These are phyloP conservation scores for Macrolepiota fuliginosa DNA, from an alignment of 768 basidiomycete species.

Conservation along the genomic window DNA sequence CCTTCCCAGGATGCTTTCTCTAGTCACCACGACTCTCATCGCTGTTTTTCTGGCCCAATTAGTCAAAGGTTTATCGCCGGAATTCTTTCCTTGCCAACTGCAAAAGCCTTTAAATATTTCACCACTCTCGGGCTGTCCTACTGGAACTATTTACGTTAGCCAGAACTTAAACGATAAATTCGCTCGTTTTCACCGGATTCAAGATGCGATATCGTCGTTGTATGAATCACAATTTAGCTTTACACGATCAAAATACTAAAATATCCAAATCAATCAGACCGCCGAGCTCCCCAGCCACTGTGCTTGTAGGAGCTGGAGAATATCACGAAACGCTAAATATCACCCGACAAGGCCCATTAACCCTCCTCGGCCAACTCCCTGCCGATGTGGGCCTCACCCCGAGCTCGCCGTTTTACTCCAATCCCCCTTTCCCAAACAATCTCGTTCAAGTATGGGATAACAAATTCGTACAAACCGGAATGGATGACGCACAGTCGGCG, in stretches of 20 bases:
- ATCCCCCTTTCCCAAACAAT: slow-evolving; percentile 42
- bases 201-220: slow-evolving; percentile 57
- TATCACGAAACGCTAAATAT: slow-evolving; percentile 63
- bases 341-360: slow-evolving; percentile 50
- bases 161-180: slow-evolving; percentile 35
- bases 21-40: background rate
- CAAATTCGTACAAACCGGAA: slow-evolving; percentile 35
- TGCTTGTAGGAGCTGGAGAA: slow-evolving; percentile 56
- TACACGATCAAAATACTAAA: background rate
- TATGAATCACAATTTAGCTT: slow-evolving; percentile 22
- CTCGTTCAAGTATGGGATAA: slow-evolving; percentile 55
- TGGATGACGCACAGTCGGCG: slow-evolving; percentile 58
- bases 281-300: slow-evolving; percentile 34
- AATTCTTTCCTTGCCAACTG: slow-evolving; percentile 48
- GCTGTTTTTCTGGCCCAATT: background rate
- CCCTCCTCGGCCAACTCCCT: slow-evolving; percentile 43
- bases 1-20: background rate
- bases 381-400: background rate
- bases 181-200: slow-evolving; percentile 48
- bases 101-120: slow-evolving; percentile 40
- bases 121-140: slow-evolving; percentile 52
- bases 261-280: slow-evolving; percentile 31
- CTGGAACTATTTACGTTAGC: slow-evolving; percentile 59
- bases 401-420: slow-evolving; percentile 24
- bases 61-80: slow-evolving; percentile 30